phyloP scores from a whole-genome alignment of 2,329 filamentous ascomycete species.

The Diaporthe ilicicola region DNA sequence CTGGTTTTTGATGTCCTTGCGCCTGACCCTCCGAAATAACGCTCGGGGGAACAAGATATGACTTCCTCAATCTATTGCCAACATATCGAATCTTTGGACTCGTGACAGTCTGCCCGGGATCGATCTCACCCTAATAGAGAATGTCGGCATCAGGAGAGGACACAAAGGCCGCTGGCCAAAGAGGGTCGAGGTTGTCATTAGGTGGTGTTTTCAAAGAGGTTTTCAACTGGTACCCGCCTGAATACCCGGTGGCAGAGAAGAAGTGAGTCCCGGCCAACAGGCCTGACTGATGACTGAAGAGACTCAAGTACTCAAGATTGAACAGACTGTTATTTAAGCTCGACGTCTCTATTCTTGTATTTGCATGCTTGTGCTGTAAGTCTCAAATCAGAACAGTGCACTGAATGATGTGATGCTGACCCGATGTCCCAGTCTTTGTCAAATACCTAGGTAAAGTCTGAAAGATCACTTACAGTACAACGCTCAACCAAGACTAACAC shows the following conservation, averaged over 20 bases:
- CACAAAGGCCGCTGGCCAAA: not conserved
- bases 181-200: constrained; percentile 30
- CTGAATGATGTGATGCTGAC: not conserved
- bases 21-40: too few species aligned
- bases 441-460: constrained; percentile 42
- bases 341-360: constrained; percentile 44
- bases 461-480: too few species aligned
- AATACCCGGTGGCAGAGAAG: constrained; percentile 42
- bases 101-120: not conserved
- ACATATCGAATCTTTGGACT: not conserved
- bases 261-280: constrained; percentile 36
- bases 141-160: not conserved
- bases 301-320: not conserved
- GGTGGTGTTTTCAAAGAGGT: constrained; percentile 42
- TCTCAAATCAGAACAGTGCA: not conserved
- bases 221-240: constrained; percentile 46
- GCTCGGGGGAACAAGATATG: not conserved
- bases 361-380: constrained; percentile 45
- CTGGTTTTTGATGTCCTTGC: not conserved
- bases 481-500: not conserved
- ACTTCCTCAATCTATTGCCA: not conserved
- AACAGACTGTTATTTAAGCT: constrained; percentile 44
- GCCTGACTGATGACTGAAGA: not conserved
- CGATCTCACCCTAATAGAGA: not conserved
- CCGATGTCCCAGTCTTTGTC: constrained; percentile 40